Base-by-base conservation (phyloP, 768 basidiomycete genomes). In the Termitomyces sp. region DNA sequence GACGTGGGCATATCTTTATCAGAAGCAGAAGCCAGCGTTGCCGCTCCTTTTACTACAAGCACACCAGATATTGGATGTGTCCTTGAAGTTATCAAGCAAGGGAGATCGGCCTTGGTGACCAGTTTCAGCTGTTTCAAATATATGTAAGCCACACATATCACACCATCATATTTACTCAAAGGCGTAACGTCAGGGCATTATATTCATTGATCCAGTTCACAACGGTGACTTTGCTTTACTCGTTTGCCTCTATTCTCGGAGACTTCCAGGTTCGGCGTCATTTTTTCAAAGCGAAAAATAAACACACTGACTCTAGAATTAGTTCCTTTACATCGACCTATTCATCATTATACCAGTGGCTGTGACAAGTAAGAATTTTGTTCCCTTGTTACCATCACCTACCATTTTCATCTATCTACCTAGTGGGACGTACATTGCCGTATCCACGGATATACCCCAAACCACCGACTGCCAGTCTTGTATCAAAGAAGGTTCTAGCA, bases 101-200 rank as follows among this genome's bases (percentile, higher is more conserved):
- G 97, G 8, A 81, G 97, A 44, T 92, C 94, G 8, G 96, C 97
- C 1, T 77, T 99, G 53, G 96, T 97, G 53, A 98, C 97, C 1
- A 96, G 94, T 70, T 99, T 99, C 73, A 95, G 94, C 63, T 98
- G 96, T 74, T 99, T 99, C 85, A 99, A 99, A 73, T 99, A 98
- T 67, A 99, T 99, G 96, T 95, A 64, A 71, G 92, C 78, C 36
- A n/a, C 18, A 26, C 37, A 41, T n/a, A 20, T 22, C n/a, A 14
- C 18, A 10, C 9, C 36, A 10, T 26, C 26, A 12, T 24, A 24
- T 29, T 34, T 63, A 61, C 42, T 68, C 51, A 50, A 53, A 54
- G 46, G 42, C 53, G 3, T 50, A 20, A 27, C 37, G 61, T 18
- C 64, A 98, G 95, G 96, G 97, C 97, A 0, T 72, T 99, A 44